A percentile compares a stretch with the other conserved stretches of the same genome.
Conservation (phyloP, 208 protist species). For the Strigomonas culicis region DNA sequence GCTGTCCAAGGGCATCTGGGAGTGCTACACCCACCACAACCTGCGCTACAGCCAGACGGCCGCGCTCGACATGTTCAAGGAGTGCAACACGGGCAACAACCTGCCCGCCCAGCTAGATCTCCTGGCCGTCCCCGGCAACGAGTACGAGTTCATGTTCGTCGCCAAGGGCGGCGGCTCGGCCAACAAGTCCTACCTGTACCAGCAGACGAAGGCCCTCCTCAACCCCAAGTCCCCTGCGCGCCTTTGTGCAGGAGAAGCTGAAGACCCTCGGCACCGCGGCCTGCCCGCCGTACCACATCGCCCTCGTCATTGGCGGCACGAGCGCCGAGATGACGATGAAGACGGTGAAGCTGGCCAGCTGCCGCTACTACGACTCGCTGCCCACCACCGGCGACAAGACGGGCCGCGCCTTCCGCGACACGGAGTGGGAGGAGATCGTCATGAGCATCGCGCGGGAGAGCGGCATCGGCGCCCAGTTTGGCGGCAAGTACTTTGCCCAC, state of each 20-base stretch:
- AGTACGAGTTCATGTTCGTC: constrained; percentile 97
- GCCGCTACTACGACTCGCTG: constrained; percentile 94
- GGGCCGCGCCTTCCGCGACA: constrained; percentile 95
- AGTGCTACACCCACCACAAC: constrained; percentile 94
- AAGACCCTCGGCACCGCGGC: constrained; percentile 95
- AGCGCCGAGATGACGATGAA: constrained; percentile 97
- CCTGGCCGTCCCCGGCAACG: constrained; percentile 88
- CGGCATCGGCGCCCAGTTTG: constrained; percentile 96
- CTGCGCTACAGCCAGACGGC: constrained; percentile 96
- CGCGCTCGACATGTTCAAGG: constrained; percentile 96
- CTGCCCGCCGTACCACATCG: constrained; percentile 98
- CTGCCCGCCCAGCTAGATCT: constrained; percentile 98
- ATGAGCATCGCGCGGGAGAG: constrained; percentile 80
- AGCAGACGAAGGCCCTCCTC: constrained; percentile 96
- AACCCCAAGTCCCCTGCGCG: constrained; percentile 90
- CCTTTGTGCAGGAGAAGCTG: constrained; percentile 95
- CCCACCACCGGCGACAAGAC: constrained; percentile 90
- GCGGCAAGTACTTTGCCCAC: constrained; percentile 97
- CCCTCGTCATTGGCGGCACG: constrained; percentile 96
- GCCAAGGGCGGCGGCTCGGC: constrained; percentile 97
- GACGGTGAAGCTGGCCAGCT: constrained; percentile 95
- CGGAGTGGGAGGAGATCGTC: constrained; percentile 93
- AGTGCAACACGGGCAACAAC: constrained; percentile 97
- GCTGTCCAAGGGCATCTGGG: constrained; percentile 94
- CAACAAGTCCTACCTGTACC: constrained; percentile 98